These are phyloP conservation scores for Mentha longifolia DNA, from an alignment of 257 asterid genomes.

Conservation along the genomic window DNA sequence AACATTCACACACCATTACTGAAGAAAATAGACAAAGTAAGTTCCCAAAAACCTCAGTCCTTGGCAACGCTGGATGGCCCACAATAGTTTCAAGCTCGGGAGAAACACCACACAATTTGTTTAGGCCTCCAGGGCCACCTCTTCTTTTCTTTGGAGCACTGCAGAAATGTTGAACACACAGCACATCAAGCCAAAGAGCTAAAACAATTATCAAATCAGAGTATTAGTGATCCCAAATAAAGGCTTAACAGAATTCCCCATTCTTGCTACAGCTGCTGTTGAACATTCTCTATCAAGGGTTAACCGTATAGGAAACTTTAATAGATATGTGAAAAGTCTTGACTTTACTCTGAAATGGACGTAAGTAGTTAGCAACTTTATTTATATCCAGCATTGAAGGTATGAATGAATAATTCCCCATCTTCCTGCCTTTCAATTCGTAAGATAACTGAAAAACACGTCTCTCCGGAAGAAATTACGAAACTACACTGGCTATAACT, in stretches of 20 bases:
- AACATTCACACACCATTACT: not conserved
- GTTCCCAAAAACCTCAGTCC: constrained; percentile 74
- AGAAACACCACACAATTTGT: constrained; percentile 91
- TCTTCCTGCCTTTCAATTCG: not conserved
- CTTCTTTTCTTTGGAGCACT: constrained; percentile 82
- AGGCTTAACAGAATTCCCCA: not conserved
- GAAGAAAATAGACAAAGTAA: constrained; percentile 9
- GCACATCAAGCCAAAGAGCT: constrained; percentile 22
- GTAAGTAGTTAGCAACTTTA: not conserved
- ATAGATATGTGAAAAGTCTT: not conserved
- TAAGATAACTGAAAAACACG: not conserved
- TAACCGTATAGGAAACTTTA: not conserved
- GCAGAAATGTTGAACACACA: constrained; percentile 28
- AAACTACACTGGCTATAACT: not conserved
- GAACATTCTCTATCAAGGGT: not conserved
- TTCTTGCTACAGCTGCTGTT: not conserved
- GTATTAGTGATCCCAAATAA: not conserved
- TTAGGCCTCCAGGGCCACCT: constrained; percentile 97
- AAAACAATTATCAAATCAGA: not conserved
- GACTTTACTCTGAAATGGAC: constrained; percentile 1
- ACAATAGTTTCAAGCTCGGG: constrained; percentile 90
- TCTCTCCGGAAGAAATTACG: not conserved
- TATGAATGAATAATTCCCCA: not conserved
- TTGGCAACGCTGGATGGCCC: constrained; percentile 89
- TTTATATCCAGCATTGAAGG: not conserved